phyloP scores from a whole-genome alignment of 768 basidiomycete genomes.

The Rossbeevera mucosa region DNA sequence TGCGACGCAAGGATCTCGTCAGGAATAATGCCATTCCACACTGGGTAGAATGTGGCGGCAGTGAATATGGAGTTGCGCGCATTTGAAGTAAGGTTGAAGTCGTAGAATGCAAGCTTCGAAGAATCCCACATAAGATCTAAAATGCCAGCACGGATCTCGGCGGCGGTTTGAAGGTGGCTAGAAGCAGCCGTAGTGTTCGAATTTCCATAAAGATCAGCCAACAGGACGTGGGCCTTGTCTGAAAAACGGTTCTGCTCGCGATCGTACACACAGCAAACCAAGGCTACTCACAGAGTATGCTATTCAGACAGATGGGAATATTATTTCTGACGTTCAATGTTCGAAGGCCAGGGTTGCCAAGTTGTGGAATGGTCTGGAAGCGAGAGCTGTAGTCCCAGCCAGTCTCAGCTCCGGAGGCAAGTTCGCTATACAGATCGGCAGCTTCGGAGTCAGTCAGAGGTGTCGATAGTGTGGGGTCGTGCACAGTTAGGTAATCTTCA shows the following conservation, averaged over 20 bases:
- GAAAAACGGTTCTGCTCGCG: not conserved
- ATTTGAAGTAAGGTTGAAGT: conserved; percentile 75
- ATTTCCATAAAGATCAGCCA: conserved; percentile 58
- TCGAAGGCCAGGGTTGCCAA: conserved; percentile 53
- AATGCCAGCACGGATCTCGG: conserved; percentile 58
- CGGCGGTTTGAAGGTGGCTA: conserved; percentile 54
- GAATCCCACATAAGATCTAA: conserved; percentile 87
- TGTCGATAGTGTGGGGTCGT: conserved; percentile 52
- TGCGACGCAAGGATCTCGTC: conserved; percentile 54
- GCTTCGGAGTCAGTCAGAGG: conserved; percentile 57
- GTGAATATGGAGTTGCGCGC: conserved; percentile 62
- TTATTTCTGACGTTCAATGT: conserved; percentile 66
- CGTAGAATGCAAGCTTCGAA: conserved; percentile 82
- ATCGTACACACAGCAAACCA: not conserved
- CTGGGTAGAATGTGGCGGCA: conserved; percentile 76
- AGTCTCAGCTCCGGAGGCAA: conserved; percentile 85
- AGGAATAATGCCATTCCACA: conserved; percentile 86
- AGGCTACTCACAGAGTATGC: conserved; percentile 65
- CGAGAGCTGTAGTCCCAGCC: conserved; percentile 48
- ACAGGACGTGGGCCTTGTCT: conserved; percentile 61
- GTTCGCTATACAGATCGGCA: conserved; percentile 73
- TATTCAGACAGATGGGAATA: conserved; percentile 77
- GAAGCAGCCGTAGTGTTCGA: conserved; percentile 41
- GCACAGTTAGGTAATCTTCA: conserved; percentile 75
- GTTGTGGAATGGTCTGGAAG: conserved; percentile 35